Evolutionary conservation across 129 eudicot species (phyloP), one percentile per base, ranked within the genome.

Genomic region (Artemisia tridentata): DNA sequence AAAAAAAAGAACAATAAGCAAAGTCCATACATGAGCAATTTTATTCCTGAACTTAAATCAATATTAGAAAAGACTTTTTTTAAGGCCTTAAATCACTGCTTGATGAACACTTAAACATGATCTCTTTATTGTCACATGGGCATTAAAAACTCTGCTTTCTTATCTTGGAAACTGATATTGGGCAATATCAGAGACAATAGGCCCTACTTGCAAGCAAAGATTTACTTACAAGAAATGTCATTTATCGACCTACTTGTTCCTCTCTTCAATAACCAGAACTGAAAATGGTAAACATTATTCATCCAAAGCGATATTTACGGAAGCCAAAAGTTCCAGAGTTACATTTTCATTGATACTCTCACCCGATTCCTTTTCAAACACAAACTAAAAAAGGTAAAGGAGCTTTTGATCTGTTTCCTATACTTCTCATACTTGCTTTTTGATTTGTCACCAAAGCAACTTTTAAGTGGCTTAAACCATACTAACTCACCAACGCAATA

Each of bases 221-320:
- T 2, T 20, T 19, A 21, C 72, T 67, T 60, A 0, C 58, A 58
- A 57, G 8, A 72, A 72, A 71, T 21, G 43, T 45, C 15, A 59
- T 57, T 21, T 3, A 27, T 62, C 23, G 25, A 43, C 66, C 45
- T 48, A 12, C 29, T 46, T 15, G 55, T 17, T 48, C 21, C 21
- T 27, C 50, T 49, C 50, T 62, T 72, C n/a, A 17, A 49, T 48
- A 62, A 62, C 77, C n/a, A 72, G 4, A 8, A 73, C 38, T 29
- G 59, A 73, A 50, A 29, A 13, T 19, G 41, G 51, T 16, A 50
- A 73, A 38, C 45, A 38, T 38, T 25, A 73, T 49, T 18, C 45
- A 29, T 60, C 49, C 51, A 61, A 2, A 10, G 21, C 11, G 21
- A 73, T 27, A 48, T 2, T 61, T 49, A 7, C 23, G 0, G 63